These are phyloP conservation scores for Cucurbitaria berberidis DNA, from an alignment of 2,329 filamentous ascomycete genomes.

Conservation along the genomic window DNA sequence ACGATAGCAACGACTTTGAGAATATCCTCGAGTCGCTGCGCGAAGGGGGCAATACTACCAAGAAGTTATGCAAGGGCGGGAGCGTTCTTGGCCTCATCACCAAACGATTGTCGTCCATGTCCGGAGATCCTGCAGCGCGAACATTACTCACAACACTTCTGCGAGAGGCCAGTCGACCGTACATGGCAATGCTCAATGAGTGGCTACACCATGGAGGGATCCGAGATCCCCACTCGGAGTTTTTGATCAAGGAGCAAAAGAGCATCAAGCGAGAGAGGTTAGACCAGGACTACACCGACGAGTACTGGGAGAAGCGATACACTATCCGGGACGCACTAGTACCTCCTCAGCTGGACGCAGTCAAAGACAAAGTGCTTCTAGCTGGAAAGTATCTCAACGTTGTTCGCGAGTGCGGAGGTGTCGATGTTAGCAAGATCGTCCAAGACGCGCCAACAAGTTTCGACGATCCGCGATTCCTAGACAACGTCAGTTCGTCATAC, in stretches of 20 bases:
- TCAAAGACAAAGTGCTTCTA: slow-evolving; percentile 92
- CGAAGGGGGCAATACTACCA: slow-evolving; percentile 83
- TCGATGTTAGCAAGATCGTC: slow-evolving; percentile 88
- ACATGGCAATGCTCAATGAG: slow-evolving; percentile 98
- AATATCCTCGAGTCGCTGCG: slow-evolving; percentile 89
- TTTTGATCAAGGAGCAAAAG: slow-evolving; percentile 93
- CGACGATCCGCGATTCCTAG: slow-evolving; percentile 87
- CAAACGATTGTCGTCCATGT: slow-evolving; percentile 83
- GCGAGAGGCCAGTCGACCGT: slow-evolving; percentile 87
- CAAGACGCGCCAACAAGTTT: slow-evolving; percentile 90
- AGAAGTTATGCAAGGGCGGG: slow-evolving; percentile 96
- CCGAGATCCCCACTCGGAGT: slow-evolving; percentile 91
- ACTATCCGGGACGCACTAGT: slow-evolving; percentile 91
- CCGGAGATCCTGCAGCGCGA: slow-evolving; percentile 88
- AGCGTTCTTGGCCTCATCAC: slow-evolving; percentile 90
- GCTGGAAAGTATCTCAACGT: slow-evolving; percentile 98
- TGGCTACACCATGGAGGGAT: slow-evolving; percentile 98
- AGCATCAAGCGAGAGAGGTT: slow-evolving; percentile 90
- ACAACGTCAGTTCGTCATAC: slow-evolving; percentile 95
- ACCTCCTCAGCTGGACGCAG: slow-evolving; percentile 85
- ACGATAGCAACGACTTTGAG: slow-evolving; percentile 84
- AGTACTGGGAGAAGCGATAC: slow-evolving; percentile 98
- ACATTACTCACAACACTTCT: slow-evolving; percentile 81
- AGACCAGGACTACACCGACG: slow-evolving; percentile 96
- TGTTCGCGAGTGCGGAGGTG: slow-evolving; percentile 93